phyloP scores from a whole-genome alignment of 495 filamentous ascomycete species.

The Aspergillus indologenus region DNA sequence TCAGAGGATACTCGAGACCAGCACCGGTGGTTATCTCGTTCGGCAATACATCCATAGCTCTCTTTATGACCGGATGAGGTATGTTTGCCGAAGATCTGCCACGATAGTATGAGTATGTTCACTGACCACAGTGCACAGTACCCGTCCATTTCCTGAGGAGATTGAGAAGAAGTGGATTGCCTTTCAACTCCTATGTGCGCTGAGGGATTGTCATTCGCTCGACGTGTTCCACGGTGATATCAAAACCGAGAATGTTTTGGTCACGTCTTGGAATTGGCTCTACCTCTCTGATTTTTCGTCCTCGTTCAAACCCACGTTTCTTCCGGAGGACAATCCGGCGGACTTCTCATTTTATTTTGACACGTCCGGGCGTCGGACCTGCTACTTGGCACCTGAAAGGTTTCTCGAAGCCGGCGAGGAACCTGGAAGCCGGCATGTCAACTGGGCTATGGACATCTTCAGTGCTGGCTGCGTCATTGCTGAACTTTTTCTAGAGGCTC shows the following conservation, averaged over 20 bases:
- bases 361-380: slow-evolving; percentile 86
- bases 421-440: slow-evolving; percentile 59
- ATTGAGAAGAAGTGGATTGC: slow-evolving; percentile 99
- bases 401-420: slow-evolving; percentile 72
- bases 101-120: no score
- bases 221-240: slow-evolving; percentile 96
- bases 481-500: slow-evolving; percentile 92
- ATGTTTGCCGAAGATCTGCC: slow-evolving; percentile 9
- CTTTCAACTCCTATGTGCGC: slow-evolving; percentile 89
- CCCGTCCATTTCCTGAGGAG: slow-evolving; percentile 92
- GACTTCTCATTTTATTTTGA: slow-evolving; percentile 99
- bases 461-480: slow-evolving; percentile 97
- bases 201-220: slow-evolving; percentile 88
- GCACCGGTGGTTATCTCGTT: slow-evolving; percentile 88
- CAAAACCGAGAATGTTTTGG: slow-evolving; percentile 93
- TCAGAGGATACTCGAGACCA: slow-evolving; percentile 84
- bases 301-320: slow-evolving; percentile 89
- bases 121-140: slow-evolving; percentile 50
- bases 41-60: slow-evolving; percentile 95
- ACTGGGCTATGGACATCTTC: slow-evolving; percentile 99
- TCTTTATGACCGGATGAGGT: slow-evolving; percentile 92
- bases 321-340: slow-evolving; percentile 95
- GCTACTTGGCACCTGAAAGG: slow-evolving; percentile 92
- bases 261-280: slow-evolving; percentile 99
- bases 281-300: slow-evolving; percentile 95